Conservation (phyloP, 768 basidiomycete genomes). For the Thelephora ganbajun region DNA sequence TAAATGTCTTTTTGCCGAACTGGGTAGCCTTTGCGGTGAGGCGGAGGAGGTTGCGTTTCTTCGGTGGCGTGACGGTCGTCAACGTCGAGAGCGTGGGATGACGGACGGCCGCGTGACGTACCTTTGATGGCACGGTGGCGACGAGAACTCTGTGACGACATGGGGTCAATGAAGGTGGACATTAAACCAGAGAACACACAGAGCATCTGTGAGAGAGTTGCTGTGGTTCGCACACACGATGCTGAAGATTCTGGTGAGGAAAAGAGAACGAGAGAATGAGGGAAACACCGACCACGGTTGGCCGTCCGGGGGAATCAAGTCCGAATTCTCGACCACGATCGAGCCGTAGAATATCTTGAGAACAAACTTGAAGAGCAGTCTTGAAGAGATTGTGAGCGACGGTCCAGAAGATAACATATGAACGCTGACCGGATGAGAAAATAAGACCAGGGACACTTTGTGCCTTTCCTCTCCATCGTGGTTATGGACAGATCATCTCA, state of each 20-base stretch:
- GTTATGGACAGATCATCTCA: constrained; percentile 41
- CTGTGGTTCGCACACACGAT: constrained; percentile 81
- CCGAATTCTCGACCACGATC: constrained; percentile 70
- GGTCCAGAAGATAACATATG: neutral
- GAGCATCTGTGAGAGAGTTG: constrained; percentile 76
- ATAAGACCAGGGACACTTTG: constrained; percentile 43
- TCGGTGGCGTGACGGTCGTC: constrained; percentile 1
- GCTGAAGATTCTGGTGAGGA: constrained; percentile 22
- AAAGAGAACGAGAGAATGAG: neutral
- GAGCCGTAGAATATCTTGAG: constrained; percentile 86
- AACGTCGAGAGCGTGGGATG: constrained; percentile 1
- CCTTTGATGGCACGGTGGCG: constrained; percentile 57
- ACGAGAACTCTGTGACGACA: constrained; percentile 42
- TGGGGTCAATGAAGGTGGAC: neutral
- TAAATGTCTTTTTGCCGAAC: constrained; percentile 73
- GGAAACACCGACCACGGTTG: constrained; percentile 52
- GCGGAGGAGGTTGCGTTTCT: constrained; percentile 70
- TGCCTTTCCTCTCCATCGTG: too few relatives aligned
- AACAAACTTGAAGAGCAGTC: constrained; percentile 64
- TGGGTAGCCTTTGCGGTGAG: constrained; percentile 82
- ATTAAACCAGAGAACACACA: constrained; percentile 32
- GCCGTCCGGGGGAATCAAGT: constrained; percentile 60
- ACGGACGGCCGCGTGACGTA: constrained; percentile 15
- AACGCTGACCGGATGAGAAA: constrained; percentile 42
- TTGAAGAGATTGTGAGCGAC: constrained; percentile 13